Percentiles rank a stretch among this genome's conserved stretches.
Conservation (phyloP, 2,329 filamentous ascomycete species). For the Blumeriella jaapii region DNA sequence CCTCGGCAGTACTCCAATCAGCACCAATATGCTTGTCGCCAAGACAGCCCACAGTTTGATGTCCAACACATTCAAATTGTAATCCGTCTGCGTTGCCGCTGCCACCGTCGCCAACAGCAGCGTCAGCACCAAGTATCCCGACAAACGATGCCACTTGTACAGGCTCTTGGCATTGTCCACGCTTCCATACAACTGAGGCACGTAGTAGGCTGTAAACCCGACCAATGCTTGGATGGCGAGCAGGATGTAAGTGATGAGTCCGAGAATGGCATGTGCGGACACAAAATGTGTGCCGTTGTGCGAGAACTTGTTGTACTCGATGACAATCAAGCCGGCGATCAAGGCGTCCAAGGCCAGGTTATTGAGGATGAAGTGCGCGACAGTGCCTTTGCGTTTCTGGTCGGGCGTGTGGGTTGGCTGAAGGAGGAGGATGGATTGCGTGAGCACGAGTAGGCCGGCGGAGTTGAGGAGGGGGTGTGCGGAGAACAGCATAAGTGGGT, state of each 20-base stretch:
- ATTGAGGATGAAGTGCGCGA: conserved; percentile 60
- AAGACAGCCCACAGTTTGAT: conserved; percentile 69
- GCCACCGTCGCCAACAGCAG: conserved; percentile 63
- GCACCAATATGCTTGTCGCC: conserved; percentile 51
- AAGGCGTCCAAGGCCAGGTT: conserved; percentile 41
- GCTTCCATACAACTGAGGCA: conserved; percentile 64
- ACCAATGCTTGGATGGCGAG: conserved; percentile 64
- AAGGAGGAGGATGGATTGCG: conserved; percentile 71
- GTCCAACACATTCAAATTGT: conserved; percentile 53
- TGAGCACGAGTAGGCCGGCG: conserved; percentile 59
- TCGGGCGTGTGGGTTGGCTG: conserved; percentile 72
- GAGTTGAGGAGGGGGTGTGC: conserved; percentile 67
- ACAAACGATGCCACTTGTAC: conserved; percentile 80
- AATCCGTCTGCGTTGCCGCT: conserved; percentile 67
- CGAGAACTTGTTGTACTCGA: conserved; percentile 74
- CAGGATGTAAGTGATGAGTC: conserved; percentile 60
- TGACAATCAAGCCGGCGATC: conserved; percentile 53
- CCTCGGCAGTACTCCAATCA: conserved; percentile 64
- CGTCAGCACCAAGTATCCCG: conserved; percentile 62
- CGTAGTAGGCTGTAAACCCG: conserved; percentile 73
- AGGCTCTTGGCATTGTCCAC: conserved; percentile 67
- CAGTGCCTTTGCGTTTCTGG: conserved; percentile 55
- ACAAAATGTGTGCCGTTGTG: conserved; percentile 62
- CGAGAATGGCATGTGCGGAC: conserved; percentile 71
- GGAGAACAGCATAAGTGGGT: conserved; percentile 67